These are phyloP conservation scores for Trypanosoma vivax DNA, from an alignment of 208 protist species.

Conservation along the genomic window DNA sequence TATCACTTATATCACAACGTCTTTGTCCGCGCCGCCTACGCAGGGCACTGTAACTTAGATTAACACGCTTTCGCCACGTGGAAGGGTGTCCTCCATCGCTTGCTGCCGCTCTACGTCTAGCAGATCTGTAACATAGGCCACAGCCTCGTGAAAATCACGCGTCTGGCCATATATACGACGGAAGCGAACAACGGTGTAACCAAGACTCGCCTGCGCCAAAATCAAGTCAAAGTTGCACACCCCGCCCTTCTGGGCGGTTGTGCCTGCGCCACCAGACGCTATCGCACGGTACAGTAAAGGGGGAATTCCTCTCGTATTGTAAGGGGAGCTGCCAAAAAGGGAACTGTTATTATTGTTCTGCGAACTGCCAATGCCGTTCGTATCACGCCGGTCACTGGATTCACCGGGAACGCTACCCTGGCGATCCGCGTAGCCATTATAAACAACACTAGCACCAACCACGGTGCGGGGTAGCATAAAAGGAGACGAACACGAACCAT, in stretches of 20 bases:
- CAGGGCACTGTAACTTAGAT: constrained; percentile 41
- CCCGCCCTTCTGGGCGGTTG: constrained; percentile 37
- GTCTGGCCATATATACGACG: constrained; percentile 79
- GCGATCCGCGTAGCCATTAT: too few relatives aligned
- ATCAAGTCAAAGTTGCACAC: constrained; percentile 80
- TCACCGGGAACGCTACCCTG: too few relatives aligned
- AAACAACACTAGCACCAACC: too few relatives aligned
- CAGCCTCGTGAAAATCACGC: constrained; percentile 79
- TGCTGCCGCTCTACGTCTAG: constrained; percentile 71
- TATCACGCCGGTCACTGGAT: too few relatives aligned
- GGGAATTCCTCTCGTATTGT: neutral
- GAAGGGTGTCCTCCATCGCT: constrained; percentile 75
- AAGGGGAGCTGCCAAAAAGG: too few relatives aligned
- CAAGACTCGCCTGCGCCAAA: constrained; percentile 55
- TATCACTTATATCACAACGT: too few relatives aligned
- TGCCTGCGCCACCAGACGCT: constrained; percentile 38
- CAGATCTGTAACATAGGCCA: constrained; percentile 69
- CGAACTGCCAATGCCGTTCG: too few relatives aligned
- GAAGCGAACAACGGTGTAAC: constrained; percentile 77
- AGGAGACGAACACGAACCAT: too few relatives aligned
- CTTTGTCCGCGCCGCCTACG: too few relatives aligned
- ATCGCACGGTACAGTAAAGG: constrained; percentile 40
- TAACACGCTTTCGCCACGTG: constrained; percentile 79
- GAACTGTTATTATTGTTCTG: too few relatives aligned
- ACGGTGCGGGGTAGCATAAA: too few relatives aligned